Percentiles rank a stretch among this genome's conserved stretches.
Evolutionary conservation across 805 yeast genomes (phyloP).

Genomic region (Zygotorulaspora sp.): DNA sequence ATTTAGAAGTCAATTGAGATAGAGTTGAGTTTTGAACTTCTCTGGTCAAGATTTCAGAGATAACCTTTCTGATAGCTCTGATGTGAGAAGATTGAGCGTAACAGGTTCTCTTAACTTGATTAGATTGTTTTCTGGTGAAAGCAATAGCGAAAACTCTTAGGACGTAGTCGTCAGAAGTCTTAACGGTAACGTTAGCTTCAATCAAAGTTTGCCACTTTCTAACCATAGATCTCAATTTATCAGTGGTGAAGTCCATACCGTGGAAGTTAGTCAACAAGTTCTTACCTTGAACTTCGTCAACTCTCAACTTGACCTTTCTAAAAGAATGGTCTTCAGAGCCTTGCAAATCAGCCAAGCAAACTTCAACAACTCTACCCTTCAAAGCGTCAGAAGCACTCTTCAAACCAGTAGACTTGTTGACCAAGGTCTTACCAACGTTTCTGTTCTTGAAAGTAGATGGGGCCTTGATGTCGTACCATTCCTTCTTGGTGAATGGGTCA

Average conservation of each 20-base stretch:
- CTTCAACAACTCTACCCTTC: slow-evolving; percentile 96
- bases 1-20: slow-evolving; percentile 94
- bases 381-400: slow-evolving; percentile 97
- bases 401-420: slow-evolving; percentile 97
- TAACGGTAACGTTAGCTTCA: slow-evolving; percentile 96
- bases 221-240: slow-evolving; percentile 94
- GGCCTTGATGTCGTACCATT: slow-evolving; percentile 98
- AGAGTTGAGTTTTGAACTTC: slow-evolving; percentile 93
- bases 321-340: slow-evolving; percentile 98
- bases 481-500: slow-evolving; percentile 99
- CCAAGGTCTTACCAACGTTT: slow-evolving; percentile 97
- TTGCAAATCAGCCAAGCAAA: slow-evolving; percentile 94
- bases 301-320: slow-evolving; percentile 97
- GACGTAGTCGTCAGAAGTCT: slow-evolving; percentile 96
- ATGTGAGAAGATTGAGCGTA: slow-evolving; percentile 97
- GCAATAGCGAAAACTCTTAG: slow-evolving; percentile 96
- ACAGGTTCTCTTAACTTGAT: slow-evolving; percentile 96
- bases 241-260: slow-evolving; percentile 97
- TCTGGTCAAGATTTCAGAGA: slow-evolving; percentile 92
- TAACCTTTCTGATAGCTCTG: slow-evolving; percentile 96
- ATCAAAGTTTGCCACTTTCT: slow-evolving; percentile 99
- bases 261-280: slow-evolving; percentile 99
- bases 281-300: slow-evolving; percentile 98
- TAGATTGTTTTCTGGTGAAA: slow-evolving; percentile 95
- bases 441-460: slow-evolving; percentile 98